Conservation (phyloP, 768 basidiomycete genomes). For the Pleurotus ostreatus region DNA sequence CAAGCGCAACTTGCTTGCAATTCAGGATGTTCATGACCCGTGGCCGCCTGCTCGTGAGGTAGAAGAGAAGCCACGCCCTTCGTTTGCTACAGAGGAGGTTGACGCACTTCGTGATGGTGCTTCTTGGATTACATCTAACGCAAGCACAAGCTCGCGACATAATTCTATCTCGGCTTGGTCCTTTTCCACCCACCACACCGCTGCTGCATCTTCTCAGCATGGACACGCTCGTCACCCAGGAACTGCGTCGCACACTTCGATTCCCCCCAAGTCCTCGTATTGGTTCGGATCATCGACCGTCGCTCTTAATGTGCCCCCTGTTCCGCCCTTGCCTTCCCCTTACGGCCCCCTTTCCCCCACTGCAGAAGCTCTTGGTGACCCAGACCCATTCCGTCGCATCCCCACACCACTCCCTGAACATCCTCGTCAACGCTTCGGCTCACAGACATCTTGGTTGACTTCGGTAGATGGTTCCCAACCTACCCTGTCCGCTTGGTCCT, state of each 20-base stretch:
- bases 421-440: conserved; percentile 50
- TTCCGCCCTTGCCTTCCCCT: conserved; percentile 63
- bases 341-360: conserved; percentile 48
- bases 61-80: conserved; percentile 54
- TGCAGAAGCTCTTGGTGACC: conserved; percentile 31
- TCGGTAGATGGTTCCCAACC: conserved; percentile 55
- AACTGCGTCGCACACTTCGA: conserved; percentile 34
- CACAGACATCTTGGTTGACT: conserved; percentile 73
- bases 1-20: conserved; percentile 56
- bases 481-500: conserved; percentile 67
- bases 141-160: conserved; percentile 46
- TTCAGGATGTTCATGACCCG: conserved; percentile 45
- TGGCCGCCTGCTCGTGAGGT: conserved; percentile 58
- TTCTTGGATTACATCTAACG: conserved; percentile 77
- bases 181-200: conserved; percentile 63
- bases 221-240: conserved; percentile 28
- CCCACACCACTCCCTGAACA: conserved; percentile 33
- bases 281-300: conserved; percentile 54
- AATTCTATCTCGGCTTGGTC: conserved; percentile 69
- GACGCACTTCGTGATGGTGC: conserved; percentile 70
- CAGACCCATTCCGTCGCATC: conserved; percentile 62
- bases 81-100: conserved; percentile 69
- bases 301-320: conserved; percentile 42
- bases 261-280: conserved; percentile 54
- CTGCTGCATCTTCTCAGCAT: conserved; percentile 30